Evolutionary conservation across 2,329 filamentous ascomycete genomes (phyloP), one percentile per base, ranked within the genome.

Genomic region (Ophiostoma ulmi): DNA sequence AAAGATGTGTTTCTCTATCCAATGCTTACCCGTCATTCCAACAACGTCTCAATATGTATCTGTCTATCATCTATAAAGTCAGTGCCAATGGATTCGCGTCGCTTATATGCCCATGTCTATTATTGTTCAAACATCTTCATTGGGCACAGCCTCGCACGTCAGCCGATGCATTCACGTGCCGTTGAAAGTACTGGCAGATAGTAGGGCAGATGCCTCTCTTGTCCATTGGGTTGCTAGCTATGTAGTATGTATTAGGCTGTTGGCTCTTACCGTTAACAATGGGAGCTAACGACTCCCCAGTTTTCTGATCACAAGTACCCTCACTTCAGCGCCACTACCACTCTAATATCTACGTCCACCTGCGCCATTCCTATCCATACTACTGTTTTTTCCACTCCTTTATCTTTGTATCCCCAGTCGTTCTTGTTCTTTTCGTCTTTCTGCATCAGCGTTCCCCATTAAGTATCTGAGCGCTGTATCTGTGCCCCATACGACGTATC

Each of bases 151-250:
- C 52, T 58, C 52, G 52, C 52, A 8, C 22, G 52, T 58, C 52
- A 58, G n/a, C 52, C 52, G 52, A 58, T 26, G 11, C 8, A 22
- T 58, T 11, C 52, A 58, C 52, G 52, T 58, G 52, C n/a, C 22
- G n/a, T 58, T 26, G 11, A 58, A 58, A 58, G n/a, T 58, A 58
- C 52, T 58, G 44, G 4, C 44, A 48, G 44, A 20, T 20, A 48
- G n/a, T 58, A 58, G 52, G 52, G 52, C 52, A 22, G 52, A 26
- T 58, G 52, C 52, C 52, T 48, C 7, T 58, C 52, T 26, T 58
- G 22, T 26, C 22, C n/a, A 22, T 58, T 58, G 52, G n/a, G 26
- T 26, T 58, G 22, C 13, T 58, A 20, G 44, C 22, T 58, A 8
- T n/a, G n/a, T 26, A 11, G 11, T 58, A 8, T n/a, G n/a, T 26